These are phyloP conservation scores for Suhomyces ambrosiae DNA, from an alignment of 1,139 yeast species.

Conservation along the genomic window DNA sequence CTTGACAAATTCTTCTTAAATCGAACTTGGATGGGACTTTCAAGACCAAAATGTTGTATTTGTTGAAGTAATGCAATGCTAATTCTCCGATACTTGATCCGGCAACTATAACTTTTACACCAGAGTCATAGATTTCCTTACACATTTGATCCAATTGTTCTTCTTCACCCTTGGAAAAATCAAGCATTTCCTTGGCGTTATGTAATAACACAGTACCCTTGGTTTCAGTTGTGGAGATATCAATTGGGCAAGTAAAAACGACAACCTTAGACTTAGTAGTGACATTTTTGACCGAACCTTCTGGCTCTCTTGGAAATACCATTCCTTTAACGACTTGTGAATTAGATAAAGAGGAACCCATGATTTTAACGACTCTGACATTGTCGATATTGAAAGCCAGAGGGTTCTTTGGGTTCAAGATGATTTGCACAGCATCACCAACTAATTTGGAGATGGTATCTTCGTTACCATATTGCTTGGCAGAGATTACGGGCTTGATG, in stretches of 20 bases:
- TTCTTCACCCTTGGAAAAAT: slow-evolving; percentile 95
- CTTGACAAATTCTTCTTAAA: slow-evolving; percentile 89
- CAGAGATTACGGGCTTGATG: slow-evolving; percentile 83
- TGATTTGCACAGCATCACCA: slow-evolving; percentile 81
- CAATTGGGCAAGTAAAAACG: slow-evolving; percentile 90
- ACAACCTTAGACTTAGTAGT: slow-evolving; percentile 74
- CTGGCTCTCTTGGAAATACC: slow-evolving; percentile 98
- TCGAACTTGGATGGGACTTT: slow-evolving; percentile 94
- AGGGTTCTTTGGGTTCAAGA: slow-evolving; percentile 69
- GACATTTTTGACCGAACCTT: slow-evolving; percentile 76
- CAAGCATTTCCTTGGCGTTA: slow-evolving; percentile 95
- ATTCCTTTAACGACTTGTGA: slow-evolving; percentile 90
- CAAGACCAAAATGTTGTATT: slow-evolving; percentile 80
- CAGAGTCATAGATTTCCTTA: slow-evolving; percentile 80
- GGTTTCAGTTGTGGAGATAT: slow-evolving; percentile 92
- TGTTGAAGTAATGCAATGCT: slow-evolving; percentile 89
- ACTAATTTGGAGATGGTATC: slow-evolving; percentile 75
- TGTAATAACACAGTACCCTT: slow-evolving; percentile 95
- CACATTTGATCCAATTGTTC: slow-evolving; percentile 86
- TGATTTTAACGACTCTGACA: slow-evolving; percentile 90
- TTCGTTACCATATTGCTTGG: slow-evolving; percentile 92
- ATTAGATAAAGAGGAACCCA: slow-evolving; percentile 81
- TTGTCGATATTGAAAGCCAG: slow-evolving; percentile 73
- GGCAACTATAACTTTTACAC: slow-evolving; percentile 85
- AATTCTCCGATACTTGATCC: slow-evolving; percentile 93